A percentile compares a stretch with the other conserved stretches of the same genome.
Evolutionary conservation across 192 early-diverging fungal genomes (phyloP).

Genomic region (Gamsiella multidivaricata): DNA sequence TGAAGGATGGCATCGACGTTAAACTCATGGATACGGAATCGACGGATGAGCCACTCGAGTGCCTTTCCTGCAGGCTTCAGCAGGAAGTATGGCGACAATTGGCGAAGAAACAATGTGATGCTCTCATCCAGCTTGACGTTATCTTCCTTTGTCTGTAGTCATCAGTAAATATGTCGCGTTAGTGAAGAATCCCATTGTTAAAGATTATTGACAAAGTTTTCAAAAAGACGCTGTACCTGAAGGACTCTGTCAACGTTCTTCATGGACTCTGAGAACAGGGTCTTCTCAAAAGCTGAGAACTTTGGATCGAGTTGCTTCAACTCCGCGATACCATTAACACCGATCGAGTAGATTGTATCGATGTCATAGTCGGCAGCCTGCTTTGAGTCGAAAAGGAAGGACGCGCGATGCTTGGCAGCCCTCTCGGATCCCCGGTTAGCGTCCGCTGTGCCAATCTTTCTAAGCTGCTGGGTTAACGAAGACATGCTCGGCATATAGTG

Average conservation of each 20-base stretch:
- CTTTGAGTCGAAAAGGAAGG: conserved; percentile 83
- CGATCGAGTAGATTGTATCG: conserved; percentile 89
- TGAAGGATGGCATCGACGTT: conserved; percentile 83
- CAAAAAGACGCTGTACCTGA: conserved; percentile 56
- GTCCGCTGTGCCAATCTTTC: conserved; percentile 70
- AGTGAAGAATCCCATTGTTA: too few species aligned
- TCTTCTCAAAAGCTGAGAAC: conserved; percentile 74
- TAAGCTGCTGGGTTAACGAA: conserved; percentile 73
- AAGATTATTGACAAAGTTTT: not conserved
- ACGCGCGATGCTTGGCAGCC: conserved; percentile 71
- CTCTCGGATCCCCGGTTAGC: conserved; percentile 64
- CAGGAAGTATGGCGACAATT: conserved; percentile 86
- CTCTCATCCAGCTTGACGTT: conserved; percentile 82
- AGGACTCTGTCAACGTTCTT: conserved; percentile 84
- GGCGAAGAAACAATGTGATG: conserved; percentile 78
- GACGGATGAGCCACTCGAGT: conserved; percentile 92
- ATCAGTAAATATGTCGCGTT: too few species aligned
- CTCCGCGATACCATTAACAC: conserved; percentile 80
- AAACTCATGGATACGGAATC: conserved; percentile 88
- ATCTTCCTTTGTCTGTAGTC: conserved; percentile 77
- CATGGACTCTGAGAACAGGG: conserved; percentile 84
- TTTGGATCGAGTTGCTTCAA: conserved; percentile 71
- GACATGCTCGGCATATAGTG: conserved; percentile 58
- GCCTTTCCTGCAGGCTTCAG: conserved; percentile 88
- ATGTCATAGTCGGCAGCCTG: conserved; percentile 90